A percentile compares a stretch with the other conserved stretches of the same genome.
Evolutionary conservation across 257 asterid genomes (phyloP).

Genomic region (Solanum pimpinellifolium): DNA sequence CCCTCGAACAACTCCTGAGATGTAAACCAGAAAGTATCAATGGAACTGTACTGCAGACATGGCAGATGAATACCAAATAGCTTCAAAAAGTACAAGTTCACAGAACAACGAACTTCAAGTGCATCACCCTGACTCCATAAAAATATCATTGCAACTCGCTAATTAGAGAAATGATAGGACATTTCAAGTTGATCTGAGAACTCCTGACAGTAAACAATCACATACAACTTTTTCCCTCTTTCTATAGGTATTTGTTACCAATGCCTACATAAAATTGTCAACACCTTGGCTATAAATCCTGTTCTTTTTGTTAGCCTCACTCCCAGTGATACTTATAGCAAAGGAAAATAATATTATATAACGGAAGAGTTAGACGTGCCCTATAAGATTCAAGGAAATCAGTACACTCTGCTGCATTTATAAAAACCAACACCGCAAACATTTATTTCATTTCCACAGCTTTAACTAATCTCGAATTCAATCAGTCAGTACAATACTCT

Average conservation of each 20-base stretch:
- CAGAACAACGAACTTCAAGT: not conserved
- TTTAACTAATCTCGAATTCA: not conserved
- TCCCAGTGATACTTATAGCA: not conserved
- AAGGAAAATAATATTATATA: not conserved
- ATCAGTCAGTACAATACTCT: not conserved
- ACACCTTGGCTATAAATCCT: not conserved
- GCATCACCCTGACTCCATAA: not conserved
- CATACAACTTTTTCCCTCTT: not conserved
- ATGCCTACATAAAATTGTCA: not conserved
- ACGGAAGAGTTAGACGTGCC: not conserved
- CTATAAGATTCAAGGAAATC: not conserved
- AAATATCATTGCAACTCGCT: not conserved
- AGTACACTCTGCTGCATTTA: not conserved
- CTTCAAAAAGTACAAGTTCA: not conserved
- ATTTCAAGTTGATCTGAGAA: not conserved
- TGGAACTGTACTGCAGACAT: not conserved
- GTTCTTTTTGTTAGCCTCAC: not conserved
- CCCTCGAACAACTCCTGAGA: slow-evolving; percentile 94
- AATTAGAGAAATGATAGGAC: not conserved
- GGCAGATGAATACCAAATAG: not conserved
- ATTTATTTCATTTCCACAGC: not conserved
- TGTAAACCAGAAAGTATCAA: not conserved
- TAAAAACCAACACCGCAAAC: not conserved
- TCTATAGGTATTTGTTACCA: not conserved
- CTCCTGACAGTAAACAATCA: not conserved